Evolutionary conservation across 306 rosid genomes (phyloP).

Genomic region (Sphenostylis stenocarpa): DNA sequence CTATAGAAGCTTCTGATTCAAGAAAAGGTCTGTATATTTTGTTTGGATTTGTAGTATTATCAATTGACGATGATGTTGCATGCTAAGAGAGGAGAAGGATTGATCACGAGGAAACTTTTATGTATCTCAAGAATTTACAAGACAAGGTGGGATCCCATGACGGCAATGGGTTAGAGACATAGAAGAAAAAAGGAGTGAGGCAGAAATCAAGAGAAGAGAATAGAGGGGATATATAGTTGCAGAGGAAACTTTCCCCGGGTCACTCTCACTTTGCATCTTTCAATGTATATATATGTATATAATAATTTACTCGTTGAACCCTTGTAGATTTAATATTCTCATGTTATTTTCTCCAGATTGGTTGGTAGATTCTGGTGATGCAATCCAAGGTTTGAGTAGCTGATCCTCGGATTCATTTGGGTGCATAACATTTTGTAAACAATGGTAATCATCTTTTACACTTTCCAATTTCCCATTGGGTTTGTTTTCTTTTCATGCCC

Average conservation of each 20-base stretch:
- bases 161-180: not conserved
- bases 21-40: conserved; percentile 19
- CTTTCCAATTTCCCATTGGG: not conserved
- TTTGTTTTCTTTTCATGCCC: conserved; percentile 11
- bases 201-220: conserved; percentile 31
- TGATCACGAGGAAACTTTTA: not conserved
- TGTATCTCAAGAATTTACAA: not conserved
- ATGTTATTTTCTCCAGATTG: conserved; percentile 38
- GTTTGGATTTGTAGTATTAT: conserved; percentile 29
- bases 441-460: conserved; percentile 54
- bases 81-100: not conserved
- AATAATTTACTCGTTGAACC: not conserved
- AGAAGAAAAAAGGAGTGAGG: conserved; percentile 24
- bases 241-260: conserved; percentile 50
- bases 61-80: not conserved
- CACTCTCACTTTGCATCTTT: conserved; percentile 12
- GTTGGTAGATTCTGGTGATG: conserved; percentile 38
- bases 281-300: no score
- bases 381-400: conserved; percentile 50
- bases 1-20: conserved; percentile 23
- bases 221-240: conserved; percentile 50
- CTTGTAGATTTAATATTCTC: conserved; percentile 28
- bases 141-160: not conserved
- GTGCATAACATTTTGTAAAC: conserved; percentile 26
- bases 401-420: conserved; percentile 41